These are phyloP conservation scores for Royoungia palumana DNA, from an alignment of 768 basidiomycete species.

Conservation along the genomic window DNA sequence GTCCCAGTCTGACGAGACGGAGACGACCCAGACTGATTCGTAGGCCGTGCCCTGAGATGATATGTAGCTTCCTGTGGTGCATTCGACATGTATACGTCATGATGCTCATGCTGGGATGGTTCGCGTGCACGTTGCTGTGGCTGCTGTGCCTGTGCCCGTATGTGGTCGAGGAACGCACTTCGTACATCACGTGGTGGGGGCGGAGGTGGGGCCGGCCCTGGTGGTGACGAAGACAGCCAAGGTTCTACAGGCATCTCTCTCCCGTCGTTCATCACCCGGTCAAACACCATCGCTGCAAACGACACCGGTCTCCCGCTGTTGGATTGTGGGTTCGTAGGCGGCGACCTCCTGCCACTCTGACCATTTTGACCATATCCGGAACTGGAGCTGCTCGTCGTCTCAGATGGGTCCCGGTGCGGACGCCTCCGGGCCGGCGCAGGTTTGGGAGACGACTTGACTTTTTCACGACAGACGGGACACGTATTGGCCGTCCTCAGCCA, in stretches of 20 bases:
- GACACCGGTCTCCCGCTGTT: conserved; percentile 15
- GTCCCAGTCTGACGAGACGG: conserved; percentile 4
- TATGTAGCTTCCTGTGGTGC: conserved; percentile 1
- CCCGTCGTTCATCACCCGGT: conserved; percentile 17
- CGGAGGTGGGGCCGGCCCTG: not conserved
- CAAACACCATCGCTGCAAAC: conserved; percentile 19
- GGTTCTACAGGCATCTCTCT: conserved; percentile 5
- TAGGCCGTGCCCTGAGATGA: conserved; percentile 8
- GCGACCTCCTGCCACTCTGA: conserved; percentile 1
- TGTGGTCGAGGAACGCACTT: conserved; percentile 8
- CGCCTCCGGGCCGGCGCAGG: conserved; percentile 22
- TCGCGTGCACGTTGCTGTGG: conserved; percentile 11
- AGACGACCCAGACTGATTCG: conserved; percentile 6
- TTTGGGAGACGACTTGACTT: conserved; percentile 38
- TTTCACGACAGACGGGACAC: conserved; percentile 77
- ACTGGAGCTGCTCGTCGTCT: conserved; percentile 1
- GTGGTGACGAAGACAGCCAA: conserved; percentile 5
- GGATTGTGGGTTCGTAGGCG: conserved; percentile 5
- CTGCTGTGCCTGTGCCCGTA: conserved; percentile 14
- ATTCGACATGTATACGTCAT: not conserved
- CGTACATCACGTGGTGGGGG: conserved; percentile 6
- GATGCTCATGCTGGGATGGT: not conserved
- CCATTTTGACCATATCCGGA: conserved; percentile 1
- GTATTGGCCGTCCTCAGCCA: conserved; percentile 76
- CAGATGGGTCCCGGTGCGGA: conserved; percentile 8